Conservation (phyloP, 2,329 filamentous ascomycete genomes). For the Cladosporium colombiae region DNA sequence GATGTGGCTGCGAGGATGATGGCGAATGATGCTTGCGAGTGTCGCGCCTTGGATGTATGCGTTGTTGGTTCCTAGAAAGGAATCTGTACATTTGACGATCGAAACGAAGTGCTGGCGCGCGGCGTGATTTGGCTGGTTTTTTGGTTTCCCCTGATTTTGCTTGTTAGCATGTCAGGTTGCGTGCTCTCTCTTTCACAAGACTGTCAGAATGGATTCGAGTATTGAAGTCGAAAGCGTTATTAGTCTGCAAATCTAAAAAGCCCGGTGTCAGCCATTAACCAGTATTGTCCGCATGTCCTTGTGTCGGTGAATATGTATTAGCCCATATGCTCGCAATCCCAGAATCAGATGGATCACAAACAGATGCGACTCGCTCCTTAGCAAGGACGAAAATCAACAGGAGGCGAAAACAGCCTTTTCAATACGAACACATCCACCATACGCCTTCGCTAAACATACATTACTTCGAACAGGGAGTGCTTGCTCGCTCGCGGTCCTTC, state of each 20-base stretch:
- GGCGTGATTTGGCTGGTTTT: background rate
- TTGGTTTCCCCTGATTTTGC: background rate
- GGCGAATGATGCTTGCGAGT: background rate
- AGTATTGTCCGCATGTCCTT: no score
- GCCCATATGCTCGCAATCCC: background rate
- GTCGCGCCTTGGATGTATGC: background rate
- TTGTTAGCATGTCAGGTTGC: background rate
- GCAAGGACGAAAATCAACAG: background rate
- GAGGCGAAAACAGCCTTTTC: background rate
- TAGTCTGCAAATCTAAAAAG: background rate
- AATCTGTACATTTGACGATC: background rate
- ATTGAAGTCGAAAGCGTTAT: background rate
- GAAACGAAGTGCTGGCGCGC: background rate
- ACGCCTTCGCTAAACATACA: slow-evolving; percentile 13
- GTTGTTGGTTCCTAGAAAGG: background rate
- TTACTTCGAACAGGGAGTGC: background rate
- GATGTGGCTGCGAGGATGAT: background rate
- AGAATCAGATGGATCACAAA: background rate
- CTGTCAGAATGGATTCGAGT: background rate
- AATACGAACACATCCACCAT: slow-evolving; percentile 5
- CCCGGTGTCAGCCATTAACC: no score
- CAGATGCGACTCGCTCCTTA: background rate
- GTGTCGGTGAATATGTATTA: background rate
- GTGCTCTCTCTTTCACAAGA: background rate
- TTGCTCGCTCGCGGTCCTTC: background rate